Percentiles rank a stretch among this genome's conserved stretches.
phyloP scores from a whole-genome alignment of 305 asterid species.

The Ilex paraguariensis region DNA sequence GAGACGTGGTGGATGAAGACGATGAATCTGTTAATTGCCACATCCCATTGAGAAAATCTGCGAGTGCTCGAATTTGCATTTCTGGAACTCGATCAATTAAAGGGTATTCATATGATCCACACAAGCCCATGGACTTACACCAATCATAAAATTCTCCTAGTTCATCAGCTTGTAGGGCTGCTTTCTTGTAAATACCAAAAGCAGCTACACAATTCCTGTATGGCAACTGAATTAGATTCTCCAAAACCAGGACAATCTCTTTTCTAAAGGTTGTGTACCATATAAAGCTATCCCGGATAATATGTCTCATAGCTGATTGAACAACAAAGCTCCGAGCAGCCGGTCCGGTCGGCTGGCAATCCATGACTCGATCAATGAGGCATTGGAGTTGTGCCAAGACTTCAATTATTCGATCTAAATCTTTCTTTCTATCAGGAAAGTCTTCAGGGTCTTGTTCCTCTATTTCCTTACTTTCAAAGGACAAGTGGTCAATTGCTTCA shows the following conservation, averaged over 20 bases:
- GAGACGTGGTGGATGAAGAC: slow-evolving; percentile 34
- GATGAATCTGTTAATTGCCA: slow-evolving; percentile 46
- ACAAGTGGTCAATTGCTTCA: slow-evolving; percentile 41
- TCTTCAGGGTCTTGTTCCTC: slow-evolving; percentile 5
- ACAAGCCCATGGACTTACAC: slow-evolving; percentile 50
- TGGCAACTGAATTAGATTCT: slow-evolving; percentile 51
- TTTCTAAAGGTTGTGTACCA: slow-evolving; percentile 36
- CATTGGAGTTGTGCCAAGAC: slow-evolving; percentile 53
- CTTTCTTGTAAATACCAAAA: slow-evolving; percentile 53
- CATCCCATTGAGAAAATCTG: slow-evolving; percentile 51
- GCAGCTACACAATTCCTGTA: slow-evolving; percentile 39
- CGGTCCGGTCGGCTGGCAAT: slow-evolving; percentile 48
- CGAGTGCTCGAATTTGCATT: slow-evolving; percentile 55
- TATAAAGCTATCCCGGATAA: slow-evolving; percentile 53
- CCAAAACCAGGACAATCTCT: slow-evolving; percentile 42
- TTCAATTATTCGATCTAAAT: slow-evolving; percentile 32
- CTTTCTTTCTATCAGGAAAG: slow-evolving; percentile 15
- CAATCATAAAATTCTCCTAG: slow-evolving; percentile 43
- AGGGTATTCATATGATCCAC: slow-evolving; percentile 54
- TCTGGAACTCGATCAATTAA: slow-evolving; percentile 50
- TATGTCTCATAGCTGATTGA: slow-evolving; percentile 45
- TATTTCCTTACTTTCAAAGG: slow-evolving; percentile 5
- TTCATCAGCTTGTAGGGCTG: slow-evolving; percentile 47
- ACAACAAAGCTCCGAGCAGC: slow-evolving; percentile 42
- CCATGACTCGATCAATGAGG: slow-evolving; percentile 52